Evolutionary conservation across 2,329 filamentous ascomycete genomes (phyloP), one percentile per base, ranked within the genome.

Genomic region (Exophiala oligosperma): DNA sequence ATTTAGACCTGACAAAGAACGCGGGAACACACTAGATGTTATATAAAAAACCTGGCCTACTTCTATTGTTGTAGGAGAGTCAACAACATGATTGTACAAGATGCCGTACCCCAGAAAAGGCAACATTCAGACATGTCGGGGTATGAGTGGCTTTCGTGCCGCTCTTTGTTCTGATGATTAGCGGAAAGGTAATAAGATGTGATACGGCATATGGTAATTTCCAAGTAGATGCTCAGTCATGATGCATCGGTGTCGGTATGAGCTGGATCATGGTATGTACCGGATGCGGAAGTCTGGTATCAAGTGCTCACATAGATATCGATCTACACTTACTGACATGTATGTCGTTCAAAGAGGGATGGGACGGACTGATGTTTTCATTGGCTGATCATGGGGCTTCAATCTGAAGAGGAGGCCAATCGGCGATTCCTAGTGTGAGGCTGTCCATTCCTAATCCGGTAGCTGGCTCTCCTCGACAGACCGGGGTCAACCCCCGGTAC

Each of bases 161-260:
- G 43, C 38, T 46, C 54, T 8, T 23, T 57, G 29, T 46, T 41
- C n/a, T 24, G 24, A 43, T 41, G 14, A 5, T 47, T 7, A n/a
- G 23, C 32, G 7, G 26, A 17, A 37, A 23, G 26, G 3, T 28
- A 17, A n/a, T 14, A 9, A 14, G 2, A 11, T 24, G 38, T 55
- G 47, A 48, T 59, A 54, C 56, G 56, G 35, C 35, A 59, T 41
- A 48, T 32, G 51, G 56, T 59, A 59, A 47, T 29, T 52, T 52
- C n/a, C 40, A 17, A 40, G 17, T 14, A 24, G 4, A 14, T n/a
- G n/a, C 17, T 17, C 21, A 40, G 26, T 32, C 23, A 12, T 28
- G 44, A 26, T 12, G 32, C 32, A 41, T 41, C 32, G 49, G 49
- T 12, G 21, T 52, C 37, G 49, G 35, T 41, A 41, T 32, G 32